Evolutionary conservation across 768 basidiomycete genomes (phyloP).

Genomic region (Phanerochaete carnosa): DNA sequence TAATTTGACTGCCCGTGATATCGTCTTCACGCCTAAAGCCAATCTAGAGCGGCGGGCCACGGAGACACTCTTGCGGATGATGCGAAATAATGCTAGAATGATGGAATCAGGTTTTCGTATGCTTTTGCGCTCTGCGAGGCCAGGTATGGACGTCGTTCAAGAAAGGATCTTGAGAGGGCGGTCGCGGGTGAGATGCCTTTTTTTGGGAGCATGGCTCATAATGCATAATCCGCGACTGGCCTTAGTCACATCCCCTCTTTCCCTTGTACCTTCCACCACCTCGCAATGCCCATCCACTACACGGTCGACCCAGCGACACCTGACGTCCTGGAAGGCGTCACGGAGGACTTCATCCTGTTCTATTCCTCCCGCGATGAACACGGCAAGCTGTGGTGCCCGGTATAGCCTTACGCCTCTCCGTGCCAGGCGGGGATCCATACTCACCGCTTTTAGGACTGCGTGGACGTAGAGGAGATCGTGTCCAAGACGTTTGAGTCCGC

Average conservation of each 20-base stretch:
- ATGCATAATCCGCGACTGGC: background rate
- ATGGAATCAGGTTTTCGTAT: background rate
- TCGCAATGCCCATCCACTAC: constrained; percentile 49
- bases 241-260: background rate
- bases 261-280: background rate
- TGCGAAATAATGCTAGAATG: background rate
- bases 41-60: background rate
- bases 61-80: background rate
- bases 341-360: constrained; percentile 63
- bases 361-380: constrained; percentile 61
- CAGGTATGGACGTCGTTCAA: background rate
- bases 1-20: too few relatives aligned
- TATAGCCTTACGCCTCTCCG: constrained; percentile 28
- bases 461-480: constrained; percentile 54
- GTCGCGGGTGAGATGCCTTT: background rate
- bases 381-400: constrained; percentile 70
- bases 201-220: background rate
- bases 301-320: constrained; percentile 33
- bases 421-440: constrained; percentile 5
- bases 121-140: background rate
- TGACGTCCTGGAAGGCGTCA: constrained; percentile 33
- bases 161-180: background rate
- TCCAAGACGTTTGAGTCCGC: constrained; percentile 43
- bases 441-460: constrained; percentile 52
- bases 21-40: background rate